Evolutionary conservation across 352 stramenopile genomes (phyloP), one percentile per base, ranked within the genome.

Genomic region (Pythium oligandrum): DNA sequence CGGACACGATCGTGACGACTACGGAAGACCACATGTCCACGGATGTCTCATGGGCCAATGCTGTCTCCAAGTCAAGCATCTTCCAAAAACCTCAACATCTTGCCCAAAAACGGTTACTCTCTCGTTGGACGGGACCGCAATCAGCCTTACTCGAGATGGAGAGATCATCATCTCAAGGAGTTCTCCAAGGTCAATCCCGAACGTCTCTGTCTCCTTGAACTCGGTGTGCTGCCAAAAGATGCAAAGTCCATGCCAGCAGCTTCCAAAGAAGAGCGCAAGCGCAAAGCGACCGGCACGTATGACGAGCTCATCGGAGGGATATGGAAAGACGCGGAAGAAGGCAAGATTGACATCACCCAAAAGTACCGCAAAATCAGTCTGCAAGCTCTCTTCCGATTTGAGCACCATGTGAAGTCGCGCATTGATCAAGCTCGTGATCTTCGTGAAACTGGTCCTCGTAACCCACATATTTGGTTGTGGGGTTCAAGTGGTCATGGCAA

Each of bases 391-490:
- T n/a, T n/a, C n/a, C n/a, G n/a, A n/a, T 42, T 11, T 11, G 38
- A 11, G 38, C 7, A 42, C 7, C 7, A 42, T 7, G 11, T 42
- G 7, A 42, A 42, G 38, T 11, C 38, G 38, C 7, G 7, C 7
- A 7, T 42, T 7, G 7, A 42, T 42, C 38, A 42, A n/a, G n/a
- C n/a, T n/a, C n/a, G n/a, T n/a, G 38, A 42, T 11, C 38, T 11
- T 11, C 7, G 38, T 11, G 7, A 42, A 42, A 31, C 11, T 36
- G 17, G 10, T 17, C 6, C 7, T 3, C 5, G 5, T 4, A 17
- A 56, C 11, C 50, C 50, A 32, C 11, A 56, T 38, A 40, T 56
- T 38, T 56, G 35, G 7, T 11, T 56, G 37, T 48, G 35, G 3
- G 50, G 50, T 7, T 32, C 7, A 30, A 6, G 37, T 32, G 50